phyloP scores from a whole-genome alignment of 2,329 filamentous ascomycete genomes.

The Arthrobotrys sphaeroides region DNA sequence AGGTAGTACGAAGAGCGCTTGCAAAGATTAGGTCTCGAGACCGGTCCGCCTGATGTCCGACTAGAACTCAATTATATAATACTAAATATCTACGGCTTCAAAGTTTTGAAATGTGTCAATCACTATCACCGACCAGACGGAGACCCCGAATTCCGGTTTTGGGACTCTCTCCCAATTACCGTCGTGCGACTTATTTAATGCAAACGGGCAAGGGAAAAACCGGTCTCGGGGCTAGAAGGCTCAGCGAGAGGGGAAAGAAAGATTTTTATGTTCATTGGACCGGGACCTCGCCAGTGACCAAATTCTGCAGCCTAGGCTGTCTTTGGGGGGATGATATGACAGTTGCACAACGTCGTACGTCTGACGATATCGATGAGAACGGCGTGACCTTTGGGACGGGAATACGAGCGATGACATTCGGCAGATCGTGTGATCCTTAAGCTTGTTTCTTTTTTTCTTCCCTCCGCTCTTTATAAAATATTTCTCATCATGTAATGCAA shows the following conservation, averaged over 20 bases:
- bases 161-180: no score
- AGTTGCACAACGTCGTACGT: not conserved
- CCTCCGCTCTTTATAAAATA: no score
- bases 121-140: not conserved
- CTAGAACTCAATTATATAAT: not conserved
- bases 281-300: not conserved
- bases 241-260: not conserved
- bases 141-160: not conserved
- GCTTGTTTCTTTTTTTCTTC: not conserved
- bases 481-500: not conserved
- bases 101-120: no score
- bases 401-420: not conserved
- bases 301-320: slow-evolving; percentile 3
- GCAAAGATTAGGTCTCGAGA: no score
- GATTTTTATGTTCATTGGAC: not conserved
- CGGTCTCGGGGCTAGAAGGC: not conserved
- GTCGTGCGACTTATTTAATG: no score
- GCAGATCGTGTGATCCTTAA: not conserved
- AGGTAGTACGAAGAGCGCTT: no score
- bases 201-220: no score
- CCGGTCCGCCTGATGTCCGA: no score
- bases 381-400: not conserved
- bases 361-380: slow-evolving; percentile 2
- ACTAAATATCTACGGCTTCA: not conserved
- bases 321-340: not conserved